phyloP scores from a whole-genome alignment of 345 rosid genomes.

The Ceriops decandra region DNA sequence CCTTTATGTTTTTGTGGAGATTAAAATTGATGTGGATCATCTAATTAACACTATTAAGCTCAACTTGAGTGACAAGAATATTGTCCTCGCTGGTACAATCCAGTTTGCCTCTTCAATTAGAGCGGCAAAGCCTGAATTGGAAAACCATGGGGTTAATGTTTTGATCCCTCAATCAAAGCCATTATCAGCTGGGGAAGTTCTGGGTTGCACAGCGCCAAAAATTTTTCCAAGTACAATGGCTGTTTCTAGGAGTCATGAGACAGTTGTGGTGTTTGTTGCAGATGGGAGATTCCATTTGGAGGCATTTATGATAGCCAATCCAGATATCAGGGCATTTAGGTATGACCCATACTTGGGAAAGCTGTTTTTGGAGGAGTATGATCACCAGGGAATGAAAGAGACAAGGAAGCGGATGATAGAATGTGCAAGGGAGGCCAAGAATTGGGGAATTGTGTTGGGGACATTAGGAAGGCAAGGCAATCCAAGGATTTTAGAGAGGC shows the following conservation, averaged over 20 bases:
- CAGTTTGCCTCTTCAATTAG: constrained; percentile 88
- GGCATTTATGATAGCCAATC: constrained; percentile 93
- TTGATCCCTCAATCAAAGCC: constrained; percentile 91
- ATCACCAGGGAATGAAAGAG: constrained; percentile 88
- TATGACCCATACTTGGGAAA: constrained; percentile 82
- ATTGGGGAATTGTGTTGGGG: constrained; percentile 86
- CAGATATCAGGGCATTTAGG: constrained; percentile 58
- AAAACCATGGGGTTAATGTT: constrained; percentile 55
- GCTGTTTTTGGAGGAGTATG: constrained; percentile 83
- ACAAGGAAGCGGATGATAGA: constrained; percentile 55
- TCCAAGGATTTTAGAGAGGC: constrained; percentile 65
- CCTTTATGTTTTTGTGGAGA: constrained; percentile 90
- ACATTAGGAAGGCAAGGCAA: constrained; percentile 97
- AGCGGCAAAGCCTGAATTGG: constrained; percentile 72
- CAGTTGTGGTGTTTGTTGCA: constrained; percentile 66
- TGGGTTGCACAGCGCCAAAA: constrained; percentile 85
- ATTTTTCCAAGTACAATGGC: constrained; percentile 12
- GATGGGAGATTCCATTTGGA: constrained; percentile 93
- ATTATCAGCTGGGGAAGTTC: constrained; percentile 77
- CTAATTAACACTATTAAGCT: constrained; percentile 49
- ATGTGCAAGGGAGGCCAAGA: constrained; percentile 43
- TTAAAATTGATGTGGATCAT: constrained; percentile 56
- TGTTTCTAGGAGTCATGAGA: constrained; percentile 19
- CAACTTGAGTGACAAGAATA: constrained; percentile 33
- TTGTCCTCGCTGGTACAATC: constrained; percentile 79